Evolutionary conservation across 2,329 filamentous ascomycete species (phyloP).

Genomic region (Blumeria graminis): DNA sequence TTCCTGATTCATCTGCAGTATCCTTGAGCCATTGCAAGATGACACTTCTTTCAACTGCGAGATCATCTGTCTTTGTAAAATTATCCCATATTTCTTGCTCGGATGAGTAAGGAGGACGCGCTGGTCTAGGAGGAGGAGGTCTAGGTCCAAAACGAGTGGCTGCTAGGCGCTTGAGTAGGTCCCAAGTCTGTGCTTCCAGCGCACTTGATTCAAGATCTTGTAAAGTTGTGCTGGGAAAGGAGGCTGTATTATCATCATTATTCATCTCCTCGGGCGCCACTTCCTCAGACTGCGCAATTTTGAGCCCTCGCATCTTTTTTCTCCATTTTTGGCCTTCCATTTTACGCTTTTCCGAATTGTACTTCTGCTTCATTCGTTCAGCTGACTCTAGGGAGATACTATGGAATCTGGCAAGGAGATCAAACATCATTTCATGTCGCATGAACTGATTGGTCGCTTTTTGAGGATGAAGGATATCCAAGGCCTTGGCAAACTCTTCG

Average conservation of each 20-base stretch:
- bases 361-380: conserved; percentile 20
- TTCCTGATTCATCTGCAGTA: conserved; percentile 40
- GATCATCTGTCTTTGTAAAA: conserved; percentile 48
- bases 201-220: conserved; percentile 41
- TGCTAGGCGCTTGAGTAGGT: conserved; percentile 41
- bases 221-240: conserved; percentile 15
- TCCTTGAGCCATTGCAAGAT: conserved; percentile 72
- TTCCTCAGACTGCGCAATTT: conserved; percentile 11
- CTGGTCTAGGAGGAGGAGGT: conserved; percentile 4
- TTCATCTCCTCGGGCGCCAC: conserved; percentile 27
- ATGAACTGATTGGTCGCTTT: conserved; percentile 24
- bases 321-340: conserved; percentile 10
- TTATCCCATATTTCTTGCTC: conserved; percentile 43
- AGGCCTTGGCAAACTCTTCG: conserved; percentile 59
- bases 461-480: conserved; percentile 48
- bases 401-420: conserved; percentile 41
- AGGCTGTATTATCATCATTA: conserved; percentile 18
- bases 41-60: conserved; percentile 53
- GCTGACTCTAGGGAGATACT: conserved; percentile 25
- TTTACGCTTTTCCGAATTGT: conserved; percentile 12
- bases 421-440: conserved; percentile 39
- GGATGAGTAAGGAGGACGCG: conserved; percentile 28
- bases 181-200: conserved; percentile 76
- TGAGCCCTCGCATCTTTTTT: conserved; percentile 17
- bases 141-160: conserved; percentile 34